These are phyloP conservation scores for Euphrasia arctica DNA, from an alignment of 305 asterid genomes.

Conservation along the genomic window DNA sequence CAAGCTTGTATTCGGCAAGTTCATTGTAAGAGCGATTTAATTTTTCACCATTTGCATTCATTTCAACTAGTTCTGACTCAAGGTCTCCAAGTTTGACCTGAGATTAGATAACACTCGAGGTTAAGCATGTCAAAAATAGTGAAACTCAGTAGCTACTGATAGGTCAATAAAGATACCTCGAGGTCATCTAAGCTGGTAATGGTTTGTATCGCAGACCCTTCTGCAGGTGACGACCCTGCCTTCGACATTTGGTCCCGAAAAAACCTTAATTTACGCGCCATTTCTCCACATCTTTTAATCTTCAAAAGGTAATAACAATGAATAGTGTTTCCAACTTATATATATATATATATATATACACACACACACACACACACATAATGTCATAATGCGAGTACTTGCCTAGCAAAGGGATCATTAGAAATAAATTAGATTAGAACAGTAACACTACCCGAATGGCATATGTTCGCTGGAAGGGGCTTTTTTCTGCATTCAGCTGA, in stretches of 20 bases:
- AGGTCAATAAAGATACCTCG: conserved; percentile 56
- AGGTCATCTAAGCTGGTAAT: conserved; percentile 70
- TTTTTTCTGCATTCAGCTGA: conserved; percentile 60
- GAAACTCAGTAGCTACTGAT: conserved; percentile 15
- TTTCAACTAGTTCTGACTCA: conserved; percentile 93
- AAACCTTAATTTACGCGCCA: conserved; percentile 94
- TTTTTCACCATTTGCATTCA: conserved; percentile 88
- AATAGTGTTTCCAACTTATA: conserved; percentile 7
- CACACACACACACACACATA: neutral
- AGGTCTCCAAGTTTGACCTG: conserved; percentile 94
- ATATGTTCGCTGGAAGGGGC: conserved; percentile 62
- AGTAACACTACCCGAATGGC: conserved; percentile 43
- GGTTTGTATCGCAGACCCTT: conserved; percentile 38
- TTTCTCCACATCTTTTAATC: conserved; percentile 97
- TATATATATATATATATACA: neutral
- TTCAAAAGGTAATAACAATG: conserved; percentile 30
- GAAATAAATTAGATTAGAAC: conserved; percentile 6
- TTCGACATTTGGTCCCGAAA: conserved; percentile 86
- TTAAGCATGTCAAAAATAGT: conserved; percentile 17
- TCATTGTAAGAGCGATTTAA: conserved; percentile 88
- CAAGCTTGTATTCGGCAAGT: conserved; percentile 89
- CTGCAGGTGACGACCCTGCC: conserved; percentile 68
- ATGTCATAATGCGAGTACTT: neutral
- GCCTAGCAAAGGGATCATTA: conserved; percentile 14
- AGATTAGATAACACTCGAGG: conserved; percentile 25